Conservation (phyloP, 78 protist species). For the Isochrysis galbana region DNA sequence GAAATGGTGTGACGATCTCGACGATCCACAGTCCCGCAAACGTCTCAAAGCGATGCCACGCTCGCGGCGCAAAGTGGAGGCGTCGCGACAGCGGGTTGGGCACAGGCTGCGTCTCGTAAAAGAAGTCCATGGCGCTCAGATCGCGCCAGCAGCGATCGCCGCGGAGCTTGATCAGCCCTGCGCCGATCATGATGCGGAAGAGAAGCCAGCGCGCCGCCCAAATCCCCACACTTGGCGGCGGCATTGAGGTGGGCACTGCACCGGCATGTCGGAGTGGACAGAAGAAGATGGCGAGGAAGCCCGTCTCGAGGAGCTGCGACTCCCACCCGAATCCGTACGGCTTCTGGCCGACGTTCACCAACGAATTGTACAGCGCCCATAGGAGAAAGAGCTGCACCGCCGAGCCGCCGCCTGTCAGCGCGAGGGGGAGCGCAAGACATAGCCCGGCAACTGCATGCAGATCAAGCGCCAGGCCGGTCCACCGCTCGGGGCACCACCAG, state of each 20-base stretch:
- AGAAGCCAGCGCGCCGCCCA: not conserved
- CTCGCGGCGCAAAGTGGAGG: not conserved
- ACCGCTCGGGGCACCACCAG: not conserved
- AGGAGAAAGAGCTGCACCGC: not conserved
- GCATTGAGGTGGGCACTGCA: not conserved
- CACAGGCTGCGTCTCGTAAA: conserved; percentile 5
- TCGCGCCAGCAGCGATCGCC: not conserved
- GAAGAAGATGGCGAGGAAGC: not conserved
- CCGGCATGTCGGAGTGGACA: not conserved
- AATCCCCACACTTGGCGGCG: not conserved
- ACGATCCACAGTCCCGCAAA: not conserved
- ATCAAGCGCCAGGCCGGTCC: not conserved
- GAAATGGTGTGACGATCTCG: not conserved
- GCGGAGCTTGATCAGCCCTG: not conserved
- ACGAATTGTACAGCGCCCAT: not conserved
- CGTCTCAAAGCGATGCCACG: not conserved
- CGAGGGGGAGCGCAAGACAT: not conserved
- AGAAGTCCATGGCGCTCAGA: not conserved
- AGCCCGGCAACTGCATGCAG: not conserved
- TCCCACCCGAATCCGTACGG: not conserved
- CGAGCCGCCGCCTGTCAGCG: not conserved
- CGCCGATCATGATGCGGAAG: not conserved
- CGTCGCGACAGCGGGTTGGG: not conserved
- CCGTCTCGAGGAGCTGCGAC: not conserved
- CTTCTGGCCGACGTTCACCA: not conserved